A percentile compares a stretch with the other conserved stretches of the same genome.
Evolutionary conservation across 495 filamentous ascomycete genomes (phyloP).

Genomic region (Penicillium coffeae): DNA sequence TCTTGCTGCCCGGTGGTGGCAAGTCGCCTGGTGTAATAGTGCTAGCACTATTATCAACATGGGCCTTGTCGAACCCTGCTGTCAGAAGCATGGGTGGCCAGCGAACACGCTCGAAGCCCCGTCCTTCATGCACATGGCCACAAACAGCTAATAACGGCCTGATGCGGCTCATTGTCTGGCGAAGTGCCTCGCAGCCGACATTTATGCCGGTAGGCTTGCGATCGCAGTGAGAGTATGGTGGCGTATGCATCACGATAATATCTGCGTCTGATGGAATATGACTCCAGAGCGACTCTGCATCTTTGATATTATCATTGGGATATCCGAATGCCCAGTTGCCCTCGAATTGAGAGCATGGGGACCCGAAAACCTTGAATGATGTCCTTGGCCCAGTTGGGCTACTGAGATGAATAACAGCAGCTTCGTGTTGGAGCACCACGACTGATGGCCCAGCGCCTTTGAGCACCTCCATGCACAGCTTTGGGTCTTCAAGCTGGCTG

Average conservation of each 20-base stretch:
- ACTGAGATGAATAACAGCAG: slow-evolving; percentile 53
- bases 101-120: slow-evolving; percentile 42
- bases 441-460: slow-evolving; percentile 50
- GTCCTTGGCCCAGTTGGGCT: slow-evolving; percentile 59
- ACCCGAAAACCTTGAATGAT: slow-evolving; percentile 71
- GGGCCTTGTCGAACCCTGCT: not conserved
- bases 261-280: slow-evolving; percentile 44
- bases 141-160: slow-evolving; percentile 44
- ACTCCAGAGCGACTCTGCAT: slow-evolving; percentile 49
- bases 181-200: slow-evolving; percentile 42
- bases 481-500: slow-evolving; percentile 51
- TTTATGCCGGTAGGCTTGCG: slow-evolving; percentile 21
- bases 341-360: slow-evolving; percentile 62
- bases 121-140: slow-evolving; percentile 49
- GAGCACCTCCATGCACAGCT: slow-evolving; percentile 54
- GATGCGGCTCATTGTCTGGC: slow-evolving; percentile 32
- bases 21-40: slow-evolving; percentile 14
- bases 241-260: slow-evolving; percentile 48
- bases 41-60: slow-evolving; percentile 2
- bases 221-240: slow-evolving; percentile 45
- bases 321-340: slow-evolving; percentile 75
- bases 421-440: slow-evolving; percentile 62
- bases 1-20: slow-evolving; percentile 47
- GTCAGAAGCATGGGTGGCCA: slow-evolving; percentile 23
- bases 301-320: slow-evolving; percentile 22